Base-by-base conservation (phyloP, 257 asterid genomes). In the Rehmannia glutinosa region DNA sequence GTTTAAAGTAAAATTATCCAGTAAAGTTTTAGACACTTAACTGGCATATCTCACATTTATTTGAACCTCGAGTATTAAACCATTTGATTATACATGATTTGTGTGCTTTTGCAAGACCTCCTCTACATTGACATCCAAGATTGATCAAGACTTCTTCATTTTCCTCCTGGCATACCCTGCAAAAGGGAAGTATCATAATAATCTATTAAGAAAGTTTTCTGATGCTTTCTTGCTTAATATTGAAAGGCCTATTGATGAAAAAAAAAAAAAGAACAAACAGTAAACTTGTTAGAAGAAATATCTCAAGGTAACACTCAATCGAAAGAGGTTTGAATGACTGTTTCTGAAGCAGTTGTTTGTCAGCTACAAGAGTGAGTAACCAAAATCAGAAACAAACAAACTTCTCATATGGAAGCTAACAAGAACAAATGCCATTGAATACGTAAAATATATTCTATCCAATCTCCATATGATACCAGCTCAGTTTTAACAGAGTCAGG, bases 21-120 rank as follows among this genome's bases (percentile, higher is more conserved):
- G 64, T n/a, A 46, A 62, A 15, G 21, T 38, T 30, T 32, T 11
- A 25, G 71, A 60, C 45, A 54, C 78, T 84, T 82, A 77, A 86
- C 96, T 82, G 94, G 89, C 94, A 88, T 66, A 88, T 86, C 77
- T 88, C 94, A 62, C 94, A 86, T 75, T 71, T 86, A 80, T 88
- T 88, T 49, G 96, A 86, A 63, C 94, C 95, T 72, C 89, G 84
- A 13, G 79, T 79, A 50, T 66, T 83, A 74, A 88, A 88, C 96
- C 95, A 88, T 67, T 84, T 84, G 66, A 74, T 62, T 73, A 88
- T 88, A 75, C 96, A 88, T 4, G 91, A 72, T 6, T 62, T 81
- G 74, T 88, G 96, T 46, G 95, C 96, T 75, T 81, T 84, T 24
- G 92, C 82, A 66, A 88, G 91, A 51, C 91, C 95, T 64, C 95